Percentiles rank a stretch among this genome's conserved stretches.
Evolutionary conservation across 176 grass and related monocot species (phyloP).

Genomic region (Phragmites australis): DNA sequence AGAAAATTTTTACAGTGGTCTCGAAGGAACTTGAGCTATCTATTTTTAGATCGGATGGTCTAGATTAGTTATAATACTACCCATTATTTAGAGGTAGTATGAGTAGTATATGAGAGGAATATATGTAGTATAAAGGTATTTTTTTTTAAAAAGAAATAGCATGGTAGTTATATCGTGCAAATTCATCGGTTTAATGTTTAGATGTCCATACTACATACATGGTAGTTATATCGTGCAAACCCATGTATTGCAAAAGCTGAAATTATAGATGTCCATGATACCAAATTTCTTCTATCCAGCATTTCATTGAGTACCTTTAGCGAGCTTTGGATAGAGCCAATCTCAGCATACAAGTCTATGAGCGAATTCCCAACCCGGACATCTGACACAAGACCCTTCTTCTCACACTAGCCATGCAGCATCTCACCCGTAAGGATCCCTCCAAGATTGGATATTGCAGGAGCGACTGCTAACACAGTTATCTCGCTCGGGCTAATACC

Average conservation of each 20-base stretch:
- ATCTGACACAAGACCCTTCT: slow-evolving; percentile 44
- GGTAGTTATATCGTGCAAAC: too few relatives aligned
- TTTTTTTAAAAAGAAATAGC: too few relatives aligned
- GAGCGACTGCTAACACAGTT: slow-evolving; percentile 50
- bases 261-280: slow-evolving; percentile 75
- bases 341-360: slow-evolving; percentile 66
- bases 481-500: slow-evolving; percentile 50
- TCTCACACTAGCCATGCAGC: slow-evolving; percentile 50
- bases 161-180: too few relatives aligned
- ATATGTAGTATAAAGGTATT: too few relatives aligned
- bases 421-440: slow-evolving; percentile 32
- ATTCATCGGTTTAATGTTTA: too few relatives aligned
- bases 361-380: slow-evolving; percentile 58
- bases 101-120: too few relatives aligned
- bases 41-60: too few relatives aligned
- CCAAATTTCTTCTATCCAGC: slow-evolving; percentile 50
- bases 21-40: too few relatives aligned
- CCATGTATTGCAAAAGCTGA: slow-evolving; percentile 62
- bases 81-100: too few relatives aligned
- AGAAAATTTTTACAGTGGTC: too few relatives aligned
- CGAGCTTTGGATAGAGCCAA: slow-evolving; percentile 51
- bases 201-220: too few relatives aligned
- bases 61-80: too few relatives aligned
- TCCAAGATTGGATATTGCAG: slow-evolving; percentile 52
- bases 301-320: slow-evolving; percentile 50